Percentiles rank a stretch among this genome's conserved stretches.
Evolutionary conservation across 331 rosid species (phyloP).

Genomic region (Pyracantha coccinea): DNA sequence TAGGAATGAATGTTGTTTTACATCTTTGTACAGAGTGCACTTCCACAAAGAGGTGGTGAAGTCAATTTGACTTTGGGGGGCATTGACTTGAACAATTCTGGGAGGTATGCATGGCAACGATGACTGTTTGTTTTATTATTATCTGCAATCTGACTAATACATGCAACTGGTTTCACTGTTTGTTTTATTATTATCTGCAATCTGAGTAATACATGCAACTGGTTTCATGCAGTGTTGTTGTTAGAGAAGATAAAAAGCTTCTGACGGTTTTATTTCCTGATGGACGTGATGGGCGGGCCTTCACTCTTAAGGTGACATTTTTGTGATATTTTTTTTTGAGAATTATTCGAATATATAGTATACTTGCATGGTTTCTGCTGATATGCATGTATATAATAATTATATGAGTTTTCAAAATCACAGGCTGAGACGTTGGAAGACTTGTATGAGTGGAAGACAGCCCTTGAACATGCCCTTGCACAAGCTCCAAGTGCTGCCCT

Average conservation of each 20-base stretch:
- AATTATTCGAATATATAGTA: background rate
- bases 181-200: constrained; percentile 5
- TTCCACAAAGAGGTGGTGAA: constrained; percentile 97
- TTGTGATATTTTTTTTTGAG: background rate
- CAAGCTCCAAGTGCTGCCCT: constrained; percentile 99
- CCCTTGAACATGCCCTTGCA: constrained; percentile 94
- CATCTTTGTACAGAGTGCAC: constrained; percentile 57
- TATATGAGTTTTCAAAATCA: constrained; percentile 3
- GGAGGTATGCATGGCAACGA: constrained; percentile 54
- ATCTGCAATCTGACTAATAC: constrained; percentile 11
- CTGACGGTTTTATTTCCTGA: constrained; percentile 97
- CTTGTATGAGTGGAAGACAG: constrained; percentile 93
- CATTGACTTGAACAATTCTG: constrained; percentile 98
- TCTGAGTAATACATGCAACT: constrained; percentile 10
- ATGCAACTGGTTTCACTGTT: constrained; percentile 19
- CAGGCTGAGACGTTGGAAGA: constrained; percentile 98
- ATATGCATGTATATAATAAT: background rate
- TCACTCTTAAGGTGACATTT: constrained; percentile 84
- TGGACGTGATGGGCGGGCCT: constrained; percentile 99
- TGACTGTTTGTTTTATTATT: constrained; percentile 1
- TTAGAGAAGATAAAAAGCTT: constrained; percentile 97
- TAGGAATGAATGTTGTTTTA: background rate
- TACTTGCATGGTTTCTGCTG: background rate
- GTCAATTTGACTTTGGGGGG: constrained; percentile 95
- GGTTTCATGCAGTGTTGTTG: constrained; percentile 63